Evolutionary conservation across 148 eudicot genomes (phyloP), one percentile per base, ranked within the genome.

Genomic region (Euryodendron excelsum): DNA sequence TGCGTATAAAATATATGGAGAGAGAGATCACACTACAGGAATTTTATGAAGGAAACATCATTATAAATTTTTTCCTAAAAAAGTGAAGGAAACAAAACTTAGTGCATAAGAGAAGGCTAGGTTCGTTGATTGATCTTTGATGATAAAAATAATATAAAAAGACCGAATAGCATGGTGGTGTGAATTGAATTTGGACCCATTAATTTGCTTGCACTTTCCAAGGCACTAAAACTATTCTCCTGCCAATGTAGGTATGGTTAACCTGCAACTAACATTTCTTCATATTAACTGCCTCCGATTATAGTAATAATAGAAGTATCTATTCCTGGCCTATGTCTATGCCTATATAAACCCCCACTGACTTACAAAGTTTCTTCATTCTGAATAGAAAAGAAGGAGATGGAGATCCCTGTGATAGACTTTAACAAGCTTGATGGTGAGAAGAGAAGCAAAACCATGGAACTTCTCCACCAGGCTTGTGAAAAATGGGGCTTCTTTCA

Each of bases 401-500:
- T 93, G 96, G 93, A 83, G 72, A 82, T 93, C 33, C 98, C 98
- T 76, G 85, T 88, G 71, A 91, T 93, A 37, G 87, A 93, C 82
- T 93, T 93, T 80, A 80, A 77, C 58, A 79, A 89, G 83, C 89
- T 93, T 79, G 86, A 84, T 59, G 90, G 92, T 72, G 91, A 87
- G 47, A 84, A 87, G 82, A 87, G 90, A 80, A 76, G 85, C 71
- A 84, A 87, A 81, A 90, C 96, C 31, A 82, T 93, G 92, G 84
- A 87, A 23, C 91, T 89, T 64, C 83, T 93, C 61, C 92, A 93
- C 68, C 86, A 89, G 78, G 98, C 98, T 55, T 93, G 98, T 50
- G 90, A 91, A 80, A 86, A 85, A 61, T 85, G 94, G 93, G 98
- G 98, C 61, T 93, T 87, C 82, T 93, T 93, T 75, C 88, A 87